These are phyloP conservation scores for Lipomyces starkeyi DNA, from an alignment of 805 yeast genomes.

Conservation along the genomic window DNA sequence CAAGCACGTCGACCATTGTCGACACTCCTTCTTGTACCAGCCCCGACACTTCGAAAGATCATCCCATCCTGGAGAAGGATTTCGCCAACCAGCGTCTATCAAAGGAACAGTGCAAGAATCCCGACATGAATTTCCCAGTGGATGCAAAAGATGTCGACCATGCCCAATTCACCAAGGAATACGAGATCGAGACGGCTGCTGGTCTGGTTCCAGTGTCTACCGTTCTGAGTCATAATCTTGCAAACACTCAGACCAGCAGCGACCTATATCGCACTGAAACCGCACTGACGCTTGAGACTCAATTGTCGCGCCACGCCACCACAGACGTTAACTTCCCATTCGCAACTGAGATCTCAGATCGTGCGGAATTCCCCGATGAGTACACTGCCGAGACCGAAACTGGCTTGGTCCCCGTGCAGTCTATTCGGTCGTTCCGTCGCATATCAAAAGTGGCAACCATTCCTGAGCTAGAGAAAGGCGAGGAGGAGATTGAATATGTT, in stretches of 20 bases:
- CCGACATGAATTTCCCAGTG: slow-evolving; percentile 56
- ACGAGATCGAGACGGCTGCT: slow-evolving; percentile 81
- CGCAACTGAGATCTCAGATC: slow-evolving; percentile 36
- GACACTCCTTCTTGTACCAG: not conserved
- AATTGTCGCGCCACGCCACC: slow-evolving; percentile 60
- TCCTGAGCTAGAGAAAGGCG: slow-evolving; percentile 44
- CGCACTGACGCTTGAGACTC: slow-evolving; percentile 68
- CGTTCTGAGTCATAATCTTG: slow-evolving; percentile 38
- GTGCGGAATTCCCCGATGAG: slow-evolving; percentile 83
- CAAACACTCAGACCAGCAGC: slow-evolving; percentile 6
- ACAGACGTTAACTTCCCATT: slow-evolving; percentile 58
- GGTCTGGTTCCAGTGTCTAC: slow-evolving; percentile 79
- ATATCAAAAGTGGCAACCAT: slow-evolving; percentile 13
- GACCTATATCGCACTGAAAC: slow-evolving; percentile 61
- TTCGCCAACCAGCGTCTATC: not conserved
- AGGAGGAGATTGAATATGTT: slow-evolving; percentile 67
- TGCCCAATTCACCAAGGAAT: slow-evolving; percentile 85
- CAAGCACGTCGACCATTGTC: slow-evolving; percentile 7
- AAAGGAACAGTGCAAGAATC: slow-evolving; percentile 38
- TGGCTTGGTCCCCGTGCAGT: slow-evolving; percentile 82
- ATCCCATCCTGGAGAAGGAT: slow-evolving; percentile 1
- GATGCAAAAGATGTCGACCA: slow-evolving; percentile 30
- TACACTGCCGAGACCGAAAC: slow-evolving; percentile 86
- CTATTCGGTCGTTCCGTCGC: slow-evolving; percentile 50
- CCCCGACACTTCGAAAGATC: not conserved